Percentiles rank a stretch among this genome's conserved stretches.
phyloP scores from a whole-genome alignment of 495 filamentous ascomycete genomes.

The Penicillium coprophilum region DNA sequence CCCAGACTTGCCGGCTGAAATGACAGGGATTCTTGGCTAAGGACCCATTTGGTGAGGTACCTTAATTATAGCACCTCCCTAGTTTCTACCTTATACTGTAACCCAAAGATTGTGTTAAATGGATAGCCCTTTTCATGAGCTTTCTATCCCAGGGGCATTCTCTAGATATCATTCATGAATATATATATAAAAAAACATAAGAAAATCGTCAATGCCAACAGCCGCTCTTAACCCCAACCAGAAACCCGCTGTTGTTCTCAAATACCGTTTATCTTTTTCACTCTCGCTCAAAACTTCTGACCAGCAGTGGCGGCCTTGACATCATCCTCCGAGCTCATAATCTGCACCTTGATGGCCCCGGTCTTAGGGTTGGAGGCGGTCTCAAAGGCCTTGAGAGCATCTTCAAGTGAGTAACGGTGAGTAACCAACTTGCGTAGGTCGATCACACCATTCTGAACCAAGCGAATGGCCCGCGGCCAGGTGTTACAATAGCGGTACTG shows the following conservation, averaged over 20 bases:
- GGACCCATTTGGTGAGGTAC: background rate
- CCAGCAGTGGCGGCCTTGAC: constrained; percentile 44
- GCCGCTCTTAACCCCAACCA: constrained; percentile 3
- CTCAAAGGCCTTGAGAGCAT: constrained; percentile 85
- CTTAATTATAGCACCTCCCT: background rate
- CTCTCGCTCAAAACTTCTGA: constrained; percentile 28
- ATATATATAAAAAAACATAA: constrained; percentile 15
- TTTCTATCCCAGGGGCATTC: constrained; percentile 20
- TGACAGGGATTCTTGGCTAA: background rate
- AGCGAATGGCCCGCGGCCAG: constrained; percentile 88
- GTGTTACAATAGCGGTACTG: constrained; percentile 96
- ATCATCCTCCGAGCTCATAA: constrained; percentile 55
- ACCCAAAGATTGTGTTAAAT: background rate
- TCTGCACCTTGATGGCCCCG: constrained; percentile 94
- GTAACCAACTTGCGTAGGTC: constrained; percentile 80
- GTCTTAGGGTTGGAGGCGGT: constrained; percentile 83
- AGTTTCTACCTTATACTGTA: background rate
- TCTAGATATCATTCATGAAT: constrained; percentile 24
- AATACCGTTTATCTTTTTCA: constrained; percentile 2
- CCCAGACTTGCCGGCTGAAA: background rate
- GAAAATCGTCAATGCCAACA: constrained; percentile 16
- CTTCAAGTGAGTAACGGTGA: constrained; percentile 80
- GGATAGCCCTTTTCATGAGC: constrained; percentile 18
- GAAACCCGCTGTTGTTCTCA: constrained; percentile 11
- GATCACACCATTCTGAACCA: constrained; percentile 79